Evolutionary conservation across 2,329 filamentous ascomycete species (phyloP).

Genomic region (Aotearoamyces nothofagi): DNA sequence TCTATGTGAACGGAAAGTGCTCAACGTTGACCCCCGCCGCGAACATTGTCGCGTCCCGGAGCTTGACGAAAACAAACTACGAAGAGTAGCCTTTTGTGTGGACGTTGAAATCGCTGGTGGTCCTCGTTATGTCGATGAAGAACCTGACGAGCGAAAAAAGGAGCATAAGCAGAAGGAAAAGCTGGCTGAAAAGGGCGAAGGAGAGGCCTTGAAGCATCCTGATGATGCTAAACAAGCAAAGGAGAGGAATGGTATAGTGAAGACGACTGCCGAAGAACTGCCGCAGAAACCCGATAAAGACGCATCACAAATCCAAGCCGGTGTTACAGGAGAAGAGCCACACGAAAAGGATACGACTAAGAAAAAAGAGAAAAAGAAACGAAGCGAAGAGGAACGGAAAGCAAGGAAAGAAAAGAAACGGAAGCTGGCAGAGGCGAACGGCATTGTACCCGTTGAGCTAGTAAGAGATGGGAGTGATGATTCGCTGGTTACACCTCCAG

Average conservation of each 20-base stretch:
- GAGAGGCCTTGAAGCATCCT: conserved; percentile 55
- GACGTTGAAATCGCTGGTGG: conserved; percentile 93
- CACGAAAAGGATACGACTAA: conserved; percentile 31
- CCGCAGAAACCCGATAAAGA: conserved; percentile 25
- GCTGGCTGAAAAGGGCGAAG: conserved; percentile 55
- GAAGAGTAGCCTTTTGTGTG: conserved; percentile 86
- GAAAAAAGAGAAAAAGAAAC: conserved; percentile 94
- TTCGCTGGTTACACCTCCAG: conserved; percentile 17
- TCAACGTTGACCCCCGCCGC: conserved; percentile 74
- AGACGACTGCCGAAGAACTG: conserved; percentile 25
- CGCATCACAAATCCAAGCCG: conserved; percentile 15
- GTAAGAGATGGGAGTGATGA: conserved; percentile 52
- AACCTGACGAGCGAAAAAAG: conserved; percentile 27
- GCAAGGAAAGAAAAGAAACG: conserved; percentile 83
- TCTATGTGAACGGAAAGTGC: conserved; percentile 61
- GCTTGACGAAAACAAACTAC: conserved; percentile 64
- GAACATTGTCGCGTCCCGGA: conserved; percentile 69
- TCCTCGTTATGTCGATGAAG: conserved; percentile 57
- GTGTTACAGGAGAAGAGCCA: conserved; percentile 15
- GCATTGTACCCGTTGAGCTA: conserved; percentile 72
- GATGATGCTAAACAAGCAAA: conserved; percentile 44
- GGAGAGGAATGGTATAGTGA: conserved; percentile 27
- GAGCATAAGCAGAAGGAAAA: conserved; percentile 42
- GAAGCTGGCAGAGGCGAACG: conserved; percentile 74
- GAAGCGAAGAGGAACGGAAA: conserved; percentile 82